phyloP scores from a whole-genome alignment of 1,284 basidiomycete species.

The Rhodotorula sp. region DNA sequence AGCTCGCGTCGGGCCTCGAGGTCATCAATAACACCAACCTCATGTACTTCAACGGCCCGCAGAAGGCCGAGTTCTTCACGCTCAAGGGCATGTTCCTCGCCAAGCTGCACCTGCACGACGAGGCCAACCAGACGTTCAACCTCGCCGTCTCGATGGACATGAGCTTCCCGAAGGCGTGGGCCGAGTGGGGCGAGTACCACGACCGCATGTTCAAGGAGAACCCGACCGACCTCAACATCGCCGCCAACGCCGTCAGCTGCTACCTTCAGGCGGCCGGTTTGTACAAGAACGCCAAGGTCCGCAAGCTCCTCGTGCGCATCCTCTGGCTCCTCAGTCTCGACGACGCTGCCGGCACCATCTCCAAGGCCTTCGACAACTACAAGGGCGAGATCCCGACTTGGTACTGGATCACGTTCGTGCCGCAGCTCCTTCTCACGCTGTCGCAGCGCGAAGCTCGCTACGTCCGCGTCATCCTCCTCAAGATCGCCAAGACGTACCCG shows the following conservation, averaged over 20 bases:
- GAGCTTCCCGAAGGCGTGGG: constrained; percentile 94
- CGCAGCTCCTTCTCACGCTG: constrained; percentile 88
- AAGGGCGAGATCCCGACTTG: constrained; percentile 96
- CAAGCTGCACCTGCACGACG: constrained; percentile 79
- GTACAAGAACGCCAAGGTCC: constrained; percentile 92
- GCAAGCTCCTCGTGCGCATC: constrained; percentile 86
- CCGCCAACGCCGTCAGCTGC: constrained; percentile 91
- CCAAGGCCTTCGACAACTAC: constrained; percentile 90
- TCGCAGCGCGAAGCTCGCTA: constrained; percentile 91
- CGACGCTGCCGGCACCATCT: constrained; percentile 72
- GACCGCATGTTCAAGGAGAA: constrained; percentile 84
- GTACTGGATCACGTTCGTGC: constrained; percentile 99
- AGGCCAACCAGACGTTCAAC: constrained; percentile 89
- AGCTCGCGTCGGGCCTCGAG: constrained; percentile 90
- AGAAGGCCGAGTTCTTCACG: constrained; percentile 99
- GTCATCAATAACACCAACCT: constrained; percentile 99
- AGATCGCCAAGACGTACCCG: constrained; percentile 88
- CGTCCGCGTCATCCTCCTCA: constrained; percentile 83
- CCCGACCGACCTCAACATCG: constrained; percentile 67
- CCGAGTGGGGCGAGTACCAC: constrained; percentile 95
- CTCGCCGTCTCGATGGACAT: constrained; percentile 96
- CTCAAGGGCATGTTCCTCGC: constrained; percentile 99
- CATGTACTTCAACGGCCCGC: constrained; percentile 91
- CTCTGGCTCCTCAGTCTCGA: constrained; percentile 97
- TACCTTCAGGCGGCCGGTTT: constrained; percentile 96